phyloP scores from a whole-genome alignment of 495 filamentous ascomycete species.

The Xylaria intraflava region DNA sequence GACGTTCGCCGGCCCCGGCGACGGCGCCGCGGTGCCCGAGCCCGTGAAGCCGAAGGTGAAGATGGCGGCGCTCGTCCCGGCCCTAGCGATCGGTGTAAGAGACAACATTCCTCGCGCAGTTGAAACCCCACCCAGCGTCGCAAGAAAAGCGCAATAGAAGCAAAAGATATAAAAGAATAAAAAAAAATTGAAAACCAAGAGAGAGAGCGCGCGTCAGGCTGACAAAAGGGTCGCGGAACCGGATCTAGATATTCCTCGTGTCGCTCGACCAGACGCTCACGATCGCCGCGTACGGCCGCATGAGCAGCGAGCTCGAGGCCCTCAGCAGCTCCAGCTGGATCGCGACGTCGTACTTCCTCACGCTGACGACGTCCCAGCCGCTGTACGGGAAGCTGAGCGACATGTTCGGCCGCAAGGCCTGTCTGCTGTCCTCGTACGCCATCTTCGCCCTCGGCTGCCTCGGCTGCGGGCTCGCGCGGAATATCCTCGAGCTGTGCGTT shows the following conservation, averaged over 20 bases:
- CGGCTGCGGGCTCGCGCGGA: conserved; percentile 62
- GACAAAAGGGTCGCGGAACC: not conserved
- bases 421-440: conserved; percentile 64
- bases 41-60: conserved; percentile 22
- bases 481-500: conserved; percentile 64
- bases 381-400: conserved; percentile 73
- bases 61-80: conserved; percentile 50
- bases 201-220: not conserved
- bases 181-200: no score
- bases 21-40: not conserved
- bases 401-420: conserved; percentile 76
- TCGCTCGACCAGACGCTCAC: conserved; percentile 80
- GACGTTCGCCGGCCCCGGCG: conserved; percentile 11
- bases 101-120: conserved; percentile 7
- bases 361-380: conserved; percentile 71
- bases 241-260: conserved; percentile 56
- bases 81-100: conserved; percentile 53
- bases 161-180: no score
- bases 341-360: conserved; percentile 75
- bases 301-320: conserved; percentile 73
- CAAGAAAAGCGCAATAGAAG: no score
- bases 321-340: conserved; percentile 81
- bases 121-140: no score
- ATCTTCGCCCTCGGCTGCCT: conserved; percentile 70
- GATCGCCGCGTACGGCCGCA: conserved; percentile 69